A percentile compares a stretch with the other conserved stretches of the same genome.
Conservation (phyloP, 108 stramenopile genomes). For the Seminavis robusta region DNA sequence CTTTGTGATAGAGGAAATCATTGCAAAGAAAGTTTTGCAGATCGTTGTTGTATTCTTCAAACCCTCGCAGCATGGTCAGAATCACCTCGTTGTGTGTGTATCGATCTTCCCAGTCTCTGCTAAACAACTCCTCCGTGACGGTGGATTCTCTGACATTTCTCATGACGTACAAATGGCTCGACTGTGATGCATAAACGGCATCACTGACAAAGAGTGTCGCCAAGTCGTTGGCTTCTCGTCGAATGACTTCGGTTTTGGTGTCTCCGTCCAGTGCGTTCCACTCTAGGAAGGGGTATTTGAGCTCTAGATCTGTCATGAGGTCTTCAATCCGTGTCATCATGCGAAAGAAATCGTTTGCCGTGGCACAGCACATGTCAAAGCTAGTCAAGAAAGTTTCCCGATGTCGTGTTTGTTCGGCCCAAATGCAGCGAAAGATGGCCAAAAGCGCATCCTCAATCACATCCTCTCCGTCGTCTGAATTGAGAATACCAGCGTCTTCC, state of each 20-base stretch:
- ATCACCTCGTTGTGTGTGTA: conserved; percentile 72
- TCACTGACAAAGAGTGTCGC: conserved; percentile 45
- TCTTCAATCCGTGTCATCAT: conserved; percentile 72
- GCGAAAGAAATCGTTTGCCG: conserved; percentile 69
- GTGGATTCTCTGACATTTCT: conserved; percentile 43
- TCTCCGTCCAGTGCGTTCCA: neutral
- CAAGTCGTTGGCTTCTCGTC: conserved; percentile 38
- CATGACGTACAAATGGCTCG: conserved; percentile 56
- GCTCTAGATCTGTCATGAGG: conserved; percentile 30
- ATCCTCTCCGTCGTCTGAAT: conserved; percentile 28
- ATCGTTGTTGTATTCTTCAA: conserved; percentile 62
- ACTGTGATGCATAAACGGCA: conserved; percentile 61
- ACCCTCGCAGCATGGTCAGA: conserved; percentile 41
- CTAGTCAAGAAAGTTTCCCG: conserved; percentile 54
- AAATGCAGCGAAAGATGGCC: conserved; percentile 45
- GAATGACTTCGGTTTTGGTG: conserved; percentile 2
- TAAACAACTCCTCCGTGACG: conserved; percentile 58
- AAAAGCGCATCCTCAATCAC: conserved; percentile 55
- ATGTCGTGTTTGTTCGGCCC: conserved; percentile 52
- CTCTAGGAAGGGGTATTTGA: conserved; percentile 14
- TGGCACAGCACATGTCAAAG: conserved; percentile 65
- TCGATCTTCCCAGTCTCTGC: conserved; percentile 68
- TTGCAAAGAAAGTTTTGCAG: conserved; percentile 46
- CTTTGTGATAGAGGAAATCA: conserved; percentile 70
- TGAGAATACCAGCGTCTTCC: conserved; percentile 16